Base-by-base conservation (phyloP, 371 early-diverging fungal genomes). In the Mortierella polycephala region DNA sequence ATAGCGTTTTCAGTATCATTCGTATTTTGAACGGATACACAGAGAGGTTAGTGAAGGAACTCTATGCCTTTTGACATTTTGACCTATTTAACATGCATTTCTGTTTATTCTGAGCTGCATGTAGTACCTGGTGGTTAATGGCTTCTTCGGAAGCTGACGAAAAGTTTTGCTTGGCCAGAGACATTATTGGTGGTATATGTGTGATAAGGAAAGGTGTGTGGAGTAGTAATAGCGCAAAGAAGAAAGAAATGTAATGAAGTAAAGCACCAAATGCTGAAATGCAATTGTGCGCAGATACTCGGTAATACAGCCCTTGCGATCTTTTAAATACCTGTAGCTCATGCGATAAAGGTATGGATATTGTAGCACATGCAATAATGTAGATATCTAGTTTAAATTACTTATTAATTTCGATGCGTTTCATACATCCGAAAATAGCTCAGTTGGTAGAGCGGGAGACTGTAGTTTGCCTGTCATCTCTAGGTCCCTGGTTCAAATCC, bases 131-230 rank as follows among this genome's bases (percentile, higher is more conserved):
- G 58, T 86, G 85, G 74, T 91, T 91, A 75, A 91, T 84, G 57
- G 85, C 86, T 64, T 89, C 89, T 76, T 91, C 90, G 46, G 86
- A 83, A 69, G 86, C 75, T 47, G 83, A 83, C 49, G 88, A 73
- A 71, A 87, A 91, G 83, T 89, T 91, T 68, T 91, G 91, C 71
- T 89, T 88, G 76, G 88, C 87, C 73, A 91, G 82, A 69, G 89
- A 87, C 90, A 90, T 90, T 68, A 45, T 82, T 14, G 14, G 16
- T 42, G 40, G 50, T 61, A 30, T 44, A 21, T 53, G 30, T 59
- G 50, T 58, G 50, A 14, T 41, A 14, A 18, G 45, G 20, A 18
- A 30, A 21, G n/a, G 59, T 49, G 30, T 39, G 20, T 37, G 30
- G 60, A 8, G 61, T 56, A 30, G 30, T 4, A 30, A 4, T 2